Evolutionary conservation across 2,329 filamentous ascomycete genomes (phyloP).

Genomic region (Penicillium sp.): DNA sequence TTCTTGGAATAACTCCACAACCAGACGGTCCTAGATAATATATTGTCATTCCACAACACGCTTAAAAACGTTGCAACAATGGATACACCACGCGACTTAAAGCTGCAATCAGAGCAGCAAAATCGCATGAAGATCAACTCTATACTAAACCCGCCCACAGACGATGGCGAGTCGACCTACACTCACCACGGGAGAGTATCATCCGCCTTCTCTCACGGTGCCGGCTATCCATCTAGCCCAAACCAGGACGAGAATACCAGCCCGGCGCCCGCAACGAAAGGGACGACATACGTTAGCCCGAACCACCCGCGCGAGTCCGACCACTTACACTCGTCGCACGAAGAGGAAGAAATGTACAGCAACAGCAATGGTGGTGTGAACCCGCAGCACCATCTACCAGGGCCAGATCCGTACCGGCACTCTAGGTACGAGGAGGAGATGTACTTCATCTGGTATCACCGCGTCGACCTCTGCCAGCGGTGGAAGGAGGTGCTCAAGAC

Average conservation of each 20-base stretch:
- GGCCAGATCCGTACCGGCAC: slow-evolving; percentile 44
- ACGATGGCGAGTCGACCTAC: slow-evolving; percentile 23
- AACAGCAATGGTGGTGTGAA: slow-evolving; percentile 39
- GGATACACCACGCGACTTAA: too few relatives aligned
- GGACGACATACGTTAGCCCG: slow-evolving; percentile 21
- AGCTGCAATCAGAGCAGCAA: slow-evolving; percentile 26
- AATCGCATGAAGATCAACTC: slow-evolving; percentile 37
- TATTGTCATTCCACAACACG: too few relatives aligned
- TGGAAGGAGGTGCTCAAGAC: slow-evolving; percentile 47
- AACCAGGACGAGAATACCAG: slow-evolving; percentile 28
- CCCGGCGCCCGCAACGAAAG: slow-evolving; percentile 16
- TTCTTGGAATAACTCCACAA: too few relatives aligned
- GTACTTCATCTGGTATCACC: slow-evolving; percentile 52
- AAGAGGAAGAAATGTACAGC: too few relatives aligned
- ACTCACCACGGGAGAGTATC: slow-evolving; percentile 16
- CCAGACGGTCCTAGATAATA: too few relatives aligned
- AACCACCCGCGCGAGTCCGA: slow-evolving; percentile 40
- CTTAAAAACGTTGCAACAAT: too few relatives aligned
- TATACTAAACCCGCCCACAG: slow-evolving; percentile 29
- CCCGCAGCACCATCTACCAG: slow-evolving; percentile 34
- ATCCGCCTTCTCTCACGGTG: slow-evolving; percentile 23
- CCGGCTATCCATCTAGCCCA: slow-evolving; percentile 32
- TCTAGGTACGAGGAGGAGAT: slow-evolving; percentile 50
- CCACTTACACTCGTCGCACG: slow-evolving; percentile 43
- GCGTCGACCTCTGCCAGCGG: slow-evolving; percentile 46